These are phyloP conservation scores for Trichomonas vaginalis DNA, from an alignment of 208 protist genomes.

Conservation along the genomic window DNA sequence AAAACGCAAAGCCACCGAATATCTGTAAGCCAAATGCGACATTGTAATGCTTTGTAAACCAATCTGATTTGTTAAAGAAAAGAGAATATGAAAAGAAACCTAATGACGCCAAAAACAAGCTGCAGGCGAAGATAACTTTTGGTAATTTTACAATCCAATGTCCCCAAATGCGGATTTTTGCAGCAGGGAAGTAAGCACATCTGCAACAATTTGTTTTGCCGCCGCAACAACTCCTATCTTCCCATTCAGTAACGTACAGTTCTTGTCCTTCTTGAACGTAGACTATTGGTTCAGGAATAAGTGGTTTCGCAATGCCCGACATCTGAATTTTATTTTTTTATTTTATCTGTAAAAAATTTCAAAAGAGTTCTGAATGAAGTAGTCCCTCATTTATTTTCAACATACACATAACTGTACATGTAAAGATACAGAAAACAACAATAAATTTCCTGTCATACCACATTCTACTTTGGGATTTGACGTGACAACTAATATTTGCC, in stretches of 20 bases:
- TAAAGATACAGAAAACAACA: too few species aligned
- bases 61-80: not conserved
- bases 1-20: not conserved
- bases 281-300: not conserved
- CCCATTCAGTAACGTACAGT: not conserved
- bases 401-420: too few species aligned
- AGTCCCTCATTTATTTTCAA: too few species aligned
- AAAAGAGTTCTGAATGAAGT: too few species aligned
- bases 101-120: not conserved
- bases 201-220: not conserved
- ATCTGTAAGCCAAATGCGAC: not conserved
- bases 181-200: not conserved
- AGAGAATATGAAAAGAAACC: not conserved
- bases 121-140: not conserved
- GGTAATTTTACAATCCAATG: not conserved
- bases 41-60: not conserved
- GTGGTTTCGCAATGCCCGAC: not conserved
- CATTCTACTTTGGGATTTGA: too few species aligned
- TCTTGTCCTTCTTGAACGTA: not conserved
- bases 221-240: not conserved
- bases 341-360: too few species aligned
- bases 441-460: too few species aligned
- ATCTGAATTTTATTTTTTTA: too few species aligned
- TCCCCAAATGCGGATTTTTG: not conserved
- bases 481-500: too few species aligned